phyloP scores from a whole-genome alignment of 352 stramenopile genomes.

The Achlya hypogyna region DNA sequence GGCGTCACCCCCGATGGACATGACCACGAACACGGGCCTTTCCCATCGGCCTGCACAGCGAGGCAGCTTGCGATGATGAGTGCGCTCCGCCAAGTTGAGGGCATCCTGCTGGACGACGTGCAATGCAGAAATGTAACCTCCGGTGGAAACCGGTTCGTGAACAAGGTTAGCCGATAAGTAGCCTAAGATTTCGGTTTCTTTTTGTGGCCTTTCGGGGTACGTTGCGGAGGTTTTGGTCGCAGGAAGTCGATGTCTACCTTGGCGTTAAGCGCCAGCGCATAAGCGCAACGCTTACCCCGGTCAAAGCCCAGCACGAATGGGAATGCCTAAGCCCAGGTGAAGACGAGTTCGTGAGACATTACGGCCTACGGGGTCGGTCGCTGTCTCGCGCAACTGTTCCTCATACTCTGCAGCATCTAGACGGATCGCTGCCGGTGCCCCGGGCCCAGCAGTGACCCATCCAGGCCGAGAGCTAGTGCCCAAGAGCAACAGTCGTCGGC shows the following conservation, averaged over 20 bases:
- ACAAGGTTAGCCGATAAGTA: not conserved
- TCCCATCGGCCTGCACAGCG: too few relatives aligned
- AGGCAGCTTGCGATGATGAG: too few relatives aligned
- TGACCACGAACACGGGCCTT: too few relatives aligned
- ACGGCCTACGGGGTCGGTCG: not conserved
- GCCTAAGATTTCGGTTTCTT: not conserved
- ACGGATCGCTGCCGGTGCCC: not conserved
- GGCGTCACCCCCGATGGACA: not conserved
- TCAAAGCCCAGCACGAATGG: not conserved
- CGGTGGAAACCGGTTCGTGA: too few relatives aligned
- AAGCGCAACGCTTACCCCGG: not conserved
- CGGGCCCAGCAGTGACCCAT: not conserved
- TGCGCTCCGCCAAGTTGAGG: too few relatives aligned
- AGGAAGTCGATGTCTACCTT: not conserved
- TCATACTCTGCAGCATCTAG: not conserved
- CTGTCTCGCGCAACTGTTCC: not conserved
- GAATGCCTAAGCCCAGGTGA: not conserved
- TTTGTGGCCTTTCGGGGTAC: not conserved
- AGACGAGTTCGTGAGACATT: not conserved
- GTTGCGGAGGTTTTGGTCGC: not conserved
- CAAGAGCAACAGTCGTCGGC: not conserved
- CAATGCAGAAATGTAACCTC: not conserved
- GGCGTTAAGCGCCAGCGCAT: not conserved
- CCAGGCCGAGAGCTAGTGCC: not conserved
- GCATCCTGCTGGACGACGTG: too few relatives aligned